Evolutionary conservation across 2,329 filamentous ascomycete species (phyloP).

Genomic region (Alternaria sp.): DNA sequence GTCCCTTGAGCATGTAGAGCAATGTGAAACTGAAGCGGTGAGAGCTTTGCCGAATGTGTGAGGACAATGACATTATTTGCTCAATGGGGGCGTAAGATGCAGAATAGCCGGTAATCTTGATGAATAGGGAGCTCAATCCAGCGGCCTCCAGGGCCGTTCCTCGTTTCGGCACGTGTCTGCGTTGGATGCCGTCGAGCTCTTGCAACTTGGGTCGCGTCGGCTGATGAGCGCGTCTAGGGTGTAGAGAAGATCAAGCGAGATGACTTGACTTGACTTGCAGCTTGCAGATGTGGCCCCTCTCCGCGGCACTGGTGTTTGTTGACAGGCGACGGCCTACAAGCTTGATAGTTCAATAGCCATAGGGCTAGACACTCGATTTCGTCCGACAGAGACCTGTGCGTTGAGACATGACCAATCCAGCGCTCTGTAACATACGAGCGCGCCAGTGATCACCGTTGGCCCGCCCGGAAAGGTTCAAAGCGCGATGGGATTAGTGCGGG

Average conservation of each 20-base stretch:
- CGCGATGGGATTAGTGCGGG: background rate
- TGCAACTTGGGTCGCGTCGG: conserved; percentile 16
- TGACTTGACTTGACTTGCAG: conserved; percentile 3
- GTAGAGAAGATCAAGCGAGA: conserved; percentile 3
- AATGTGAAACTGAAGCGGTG: conserved; percentile 27
- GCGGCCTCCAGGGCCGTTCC: conserved; percentile 2
- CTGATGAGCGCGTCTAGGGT: conserved; percentile 4
- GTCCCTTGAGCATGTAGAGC: background rate
- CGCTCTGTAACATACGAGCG: conserved; percentile 1
- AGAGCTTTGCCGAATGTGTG: conserved; percentile 29
- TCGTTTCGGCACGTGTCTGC: conserved; percentile 11
- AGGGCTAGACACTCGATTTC: conserved; percentile 16
- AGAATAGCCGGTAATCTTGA: conserved; percentile 24
- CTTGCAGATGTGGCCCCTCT: conserved; percentile 10
- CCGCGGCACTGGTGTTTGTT: conserved; percentile 1
- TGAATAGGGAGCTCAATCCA: background rate
- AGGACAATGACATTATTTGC: conserved; percentile 7
- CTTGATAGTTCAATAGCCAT: conserved; percentile 23
- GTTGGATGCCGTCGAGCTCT: conserved; percentile 7
- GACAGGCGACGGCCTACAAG: conserved; percentile 1
- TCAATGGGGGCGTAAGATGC: conserved; percentile 11
- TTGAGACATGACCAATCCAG: conserved; percentile 38
- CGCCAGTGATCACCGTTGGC: conserved; percentile 15
- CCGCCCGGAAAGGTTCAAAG: conserved; percentile 5
- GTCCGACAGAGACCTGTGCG: conserved; percentile 22